Base-by-base conservation (phyloP, 176 grass and related monocot species). In the Zoysia pacifica region DNA sequence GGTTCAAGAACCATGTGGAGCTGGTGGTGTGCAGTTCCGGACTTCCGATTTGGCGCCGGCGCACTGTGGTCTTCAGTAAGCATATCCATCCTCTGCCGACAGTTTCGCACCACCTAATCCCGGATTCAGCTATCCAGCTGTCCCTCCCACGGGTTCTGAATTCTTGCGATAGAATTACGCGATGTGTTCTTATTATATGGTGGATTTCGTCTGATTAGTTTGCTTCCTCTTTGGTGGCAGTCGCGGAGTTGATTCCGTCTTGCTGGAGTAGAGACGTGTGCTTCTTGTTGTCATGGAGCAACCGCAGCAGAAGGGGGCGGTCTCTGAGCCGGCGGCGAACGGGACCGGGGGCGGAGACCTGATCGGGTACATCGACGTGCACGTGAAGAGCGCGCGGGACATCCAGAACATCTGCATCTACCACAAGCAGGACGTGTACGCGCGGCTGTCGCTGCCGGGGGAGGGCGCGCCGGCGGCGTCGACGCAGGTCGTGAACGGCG, bases 321-420 rank as follows among this genome's bases (percentile, higher is more conserved):
- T 62, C 3, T n/a, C 74, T 43, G 49, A 68, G 5, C 67, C 48
- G 66, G 66, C 76, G 70, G 43, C 70, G 42, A 84, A 84, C 71
- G 82, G 77, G 48, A 39, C 13, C 45, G 46, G 37, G 7, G 51
- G 51, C 49, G 86, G 60, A 14, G 83, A 86, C 50, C 87, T 89
- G 73, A 90, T 93, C 28, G 97, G 97, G 36, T 91, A 89, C 86
- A 71, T 99, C 64, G 90, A 95, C 69, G 90, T 96, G 78, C 86
- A 88, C 70, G 87, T 99, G 49, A 84, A 86, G 62, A 94, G 90
- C 73, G 97, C 97, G 62, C 82, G 97, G 74, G 97, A 96, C 82
- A 93, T 99, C 67, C 97, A 99, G 83, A 99, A 99, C 92, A 99
- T 99, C 88, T 99, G 97, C 84, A 99, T 99, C 90, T 99, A 99